Conservation (phyloP, 371 early-diverging fungal species). For the Syncephalastrum monosporum region DNA sequence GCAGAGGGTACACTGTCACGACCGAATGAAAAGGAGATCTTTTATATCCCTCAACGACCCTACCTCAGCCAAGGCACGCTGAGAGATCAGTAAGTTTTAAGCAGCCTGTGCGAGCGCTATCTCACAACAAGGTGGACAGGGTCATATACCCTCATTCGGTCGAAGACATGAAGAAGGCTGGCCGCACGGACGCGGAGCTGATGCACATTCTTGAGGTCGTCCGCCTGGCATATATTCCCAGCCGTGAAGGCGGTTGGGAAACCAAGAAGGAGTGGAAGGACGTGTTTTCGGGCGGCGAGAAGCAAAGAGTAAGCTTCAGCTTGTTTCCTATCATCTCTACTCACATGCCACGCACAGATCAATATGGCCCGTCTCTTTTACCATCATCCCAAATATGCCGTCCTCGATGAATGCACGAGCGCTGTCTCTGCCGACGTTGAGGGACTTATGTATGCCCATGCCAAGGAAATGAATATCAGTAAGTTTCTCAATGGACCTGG, state of each 20-base stretch:
- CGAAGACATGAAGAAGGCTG: slow-evolving; percentile 69
- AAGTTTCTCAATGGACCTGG: slow-evolving; percentile 14
- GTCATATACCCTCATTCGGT: slow-evolving; percentile 87
- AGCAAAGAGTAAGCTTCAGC: slow-evolving; percentile 67
- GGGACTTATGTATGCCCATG: slow-evolving; percentile 86
- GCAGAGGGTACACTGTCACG: slow-evolving; percentile 64
- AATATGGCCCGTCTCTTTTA: slow-evolving; percentile 77
- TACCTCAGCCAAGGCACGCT: slow-evolving; percentile 84
- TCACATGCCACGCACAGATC: slow-evolving; percentile 38
- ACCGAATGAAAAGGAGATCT: slow-evolving; percentile 67
- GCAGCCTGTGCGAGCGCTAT: neutral
- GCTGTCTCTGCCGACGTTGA: slow-evolving; percentile 90
- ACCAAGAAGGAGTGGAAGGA: slow-evolving; percentile 90
- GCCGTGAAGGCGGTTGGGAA: slow-evolving; percentile 88
- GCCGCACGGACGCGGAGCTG: slow-evolving; percentile 79
- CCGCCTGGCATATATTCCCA: slow-evolving; percentile 72
- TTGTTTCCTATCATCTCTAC: neutral
- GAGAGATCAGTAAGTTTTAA: slow-evolving; percentile 70
- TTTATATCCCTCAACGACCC: slow-evolving; percentile 90
- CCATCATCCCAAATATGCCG: slow-evolving; percentile 82
- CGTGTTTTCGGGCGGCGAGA: slow-evolving; percentile 90
- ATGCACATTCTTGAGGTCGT: slow-evolving; percentile 70
- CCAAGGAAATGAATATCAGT: slow-evolving; percentile 81
- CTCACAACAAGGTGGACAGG: slow-evolving; percentile 18
- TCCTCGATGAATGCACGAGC: slow-evolving; percentile 80